phyloP scores from a whole-genome alignment of 257 asterid species.

The Lantana camara region DNA sequence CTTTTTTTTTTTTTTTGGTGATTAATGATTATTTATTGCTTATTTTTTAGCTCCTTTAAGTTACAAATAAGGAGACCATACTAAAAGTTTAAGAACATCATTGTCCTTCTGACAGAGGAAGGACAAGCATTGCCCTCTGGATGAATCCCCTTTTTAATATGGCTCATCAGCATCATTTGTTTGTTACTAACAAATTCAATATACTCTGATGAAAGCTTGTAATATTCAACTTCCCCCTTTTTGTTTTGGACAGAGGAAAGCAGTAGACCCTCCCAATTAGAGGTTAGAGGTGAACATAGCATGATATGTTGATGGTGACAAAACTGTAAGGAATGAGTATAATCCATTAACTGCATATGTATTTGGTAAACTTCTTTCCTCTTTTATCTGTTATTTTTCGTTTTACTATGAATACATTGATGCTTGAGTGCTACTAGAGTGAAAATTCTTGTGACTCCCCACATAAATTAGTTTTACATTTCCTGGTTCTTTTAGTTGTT shows the following conservation, averaged over 20 bases:
- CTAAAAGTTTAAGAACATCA: constrained; percentile 17
- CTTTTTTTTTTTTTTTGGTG: not conserved
- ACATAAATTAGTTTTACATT: too few relatives aligned
- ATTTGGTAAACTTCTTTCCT: too few relatives aligned
- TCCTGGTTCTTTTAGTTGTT: too few relatives aligned
- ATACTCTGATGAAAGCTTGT: constrained; percentile 7
- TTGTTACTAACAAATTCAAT: constrained; percentile 6
- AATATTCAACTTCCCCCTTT: constrained; percentile 6
- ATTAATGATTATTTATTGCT: not conserved
- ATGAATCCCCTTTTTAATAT: not conserved
- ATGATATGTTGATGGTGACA: too few relatives aligned
- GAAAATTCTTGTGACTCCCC: too few relatives aligned
- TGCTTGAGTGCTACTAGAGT: too few relatives aligned
- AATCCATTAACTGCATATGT: too few relatives aligned
- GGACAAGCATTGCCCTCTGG: constrained; percentile 59
- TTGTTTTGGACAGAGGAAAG: constrained; percentile 55
- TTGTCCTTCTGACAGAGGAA: constrained; percentile 64
- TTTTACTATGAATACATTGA: too few relatives aligned
- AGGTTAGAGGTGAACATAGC: too few relatives aligned
- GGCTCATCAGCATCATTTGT: not conserved
- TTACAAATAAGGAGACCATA: not conserved
- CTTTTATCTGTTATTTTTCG: too few relatives aligned
- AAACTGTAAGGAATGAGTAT: too few relatives aligned
- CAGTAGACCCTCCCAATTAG: constrained; percentile 53
- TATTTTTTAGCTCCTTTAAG: constrained; percentile 4